Base-by-base conservation (phyloP, 306 rosid species). In the Rubus parviflorus region DNA sequence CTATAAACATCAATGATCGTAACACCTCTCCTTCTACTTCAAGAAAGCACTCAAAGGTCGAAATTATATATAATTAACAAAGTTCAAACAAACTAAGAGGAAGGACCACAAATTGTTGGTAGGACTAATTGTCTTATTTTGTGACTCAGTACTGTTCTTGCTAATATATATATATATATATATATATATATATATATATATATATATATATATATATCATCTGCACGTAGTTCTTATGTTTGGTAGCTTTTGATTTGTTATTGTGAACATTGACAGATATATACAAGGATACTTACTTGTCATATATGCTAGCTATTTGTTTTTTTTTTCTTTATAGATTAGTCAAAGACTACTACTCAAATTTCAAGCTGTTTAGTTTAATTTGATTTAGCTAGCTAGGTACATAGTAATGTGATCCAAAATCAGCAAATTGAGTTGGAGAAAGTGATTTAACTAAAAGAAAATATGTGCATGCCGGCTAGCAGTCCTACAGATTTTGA, bases 31-130 rank as follows among this genome's bases (percentile, higher is more conserved):
- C 19, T 22, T 41, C 12, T 40, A 37, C 7, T 13, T 53, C 12
- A 37, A 37, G 14, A 46, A 13, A 69, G 70, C 72, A 77, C 68
- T 17, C 6, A 37, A 68, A 53, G 61, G 25, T 23, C 14, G 23
- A 73, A 41, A n/a, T n/a, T n/a, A n/a, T n/a, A n/a, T n/a, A 74
- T 42, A 22, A 76, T n/a, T 12, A 3, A 37, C 8, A 7, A 53
- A 41, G 15, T 56, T 19, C 12, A 10, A 61, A 45, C 68, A 1
- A 22, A 67, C 14, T 25, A 49, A 46, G 7, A 12, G 58, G 7
- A 25, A 68, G 61, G 80, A 68, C 72, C 72, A 49, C 66, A 67
- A 17, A 46, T 68, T 23, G 62, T 41, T 51, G 68, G 61, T 80
- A 74, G 42, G 68, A 47, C 15, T 71, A 20, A 19, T 46, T 46